These are phyloP conservation scores for Aspergillus oerlinghausenensis DNA, from an alignment of 2,329 filamentous ascomycete species.

Conservation along the genomic window DNA sequence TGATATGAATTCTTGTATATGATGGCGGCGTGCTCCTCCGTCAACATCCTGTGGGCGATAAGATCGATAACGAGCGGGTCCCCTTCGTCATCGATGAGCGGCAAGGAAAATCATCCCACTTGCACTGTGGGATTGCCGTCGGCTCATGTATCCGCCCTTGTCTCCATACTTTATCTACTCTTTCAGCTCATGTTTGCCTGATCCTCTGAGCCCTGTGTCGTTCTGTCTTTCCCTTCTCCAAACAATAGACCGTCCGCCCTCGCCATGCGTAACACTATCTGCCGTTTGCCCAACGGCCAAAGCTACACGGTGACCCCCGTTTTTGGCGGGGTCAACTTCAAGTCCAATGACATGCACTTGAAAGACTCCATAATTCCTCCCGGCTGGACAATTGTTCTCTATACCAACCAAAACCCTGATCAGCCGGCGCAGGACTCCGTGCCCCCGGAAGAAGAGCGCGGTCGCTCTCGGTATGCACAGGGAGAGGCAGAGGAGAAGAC, in stretches of 20 bases:
- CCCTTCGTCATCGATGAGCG: background rate
- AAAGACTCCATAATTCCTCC: slow-evolving; percentile 65
- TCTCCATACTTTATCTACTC: background rate
- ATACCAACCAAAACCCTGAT: slow-evolving; percentile 55
- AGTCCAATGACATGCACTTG: slow-evolving; percentile 67
- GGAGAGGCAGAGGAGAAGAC: slow-evolving; percentile 28
- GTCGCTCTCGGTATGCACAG: slow-evolving; percentile 7
- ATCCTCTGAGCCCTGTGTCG: background rate
- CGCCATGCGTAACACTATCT: slow-evolving; percentile 25
- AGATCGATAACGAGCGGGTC: background rate
- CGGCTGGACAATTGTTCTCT: slow-evolving; percentile 85
- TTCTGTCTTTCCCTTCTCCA: background rate
- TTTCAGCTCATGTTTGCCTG: background rate
- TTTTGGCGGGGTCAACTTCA: slow-evolving; percentile 90
- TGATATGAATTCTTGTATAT: background rate
- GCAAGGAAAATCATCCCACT: slow-evolving; percentile 3
- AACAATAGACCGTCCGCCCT: background rate
- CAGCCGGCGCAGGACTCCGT: slow-evolving; percentile 14
- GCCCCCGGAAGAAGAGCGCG: slow-evolving; percentile 9
- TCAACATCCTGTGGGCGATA: background rate
- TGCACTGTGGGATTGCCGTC: background rate
- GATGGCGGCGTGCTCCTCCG: background rate
- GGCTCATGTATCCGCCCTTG: background rate
- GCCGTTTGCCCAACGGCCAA: slow-evolving; percentile 80
- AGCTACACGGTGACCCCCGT: slow-evolving; percentile 75